A percentile compares a stretch with the other conserved stretches of the same genome.
Conservation (phyloP, 202 grass and related monocot genomes). For the Bolboschoenoplectus hybrid region DNA sequence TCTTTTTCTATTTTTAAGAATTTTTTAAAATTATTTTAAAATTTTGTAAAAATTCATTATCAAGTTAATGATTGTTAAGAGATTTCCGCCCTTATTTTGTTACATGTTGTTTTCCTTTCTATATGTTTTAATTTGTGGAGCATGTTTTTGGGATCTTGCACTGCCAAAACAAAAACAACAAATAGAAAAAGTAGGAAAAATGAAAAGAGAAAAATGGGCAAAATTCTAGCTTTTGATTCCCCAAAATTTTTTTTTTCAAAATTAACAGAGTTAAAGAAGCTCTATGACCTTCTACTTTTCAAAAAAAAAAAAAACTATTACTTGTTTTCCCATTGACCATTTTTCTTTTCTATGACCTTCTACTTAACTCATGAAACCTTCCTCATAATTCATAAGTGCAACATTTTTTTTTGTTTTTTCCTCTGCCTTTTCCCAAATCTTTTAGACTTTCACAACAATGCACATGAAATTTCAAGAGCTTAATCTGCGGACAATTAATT, state of each 20-base stretch:
- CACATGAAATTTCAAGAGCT: not conserved
- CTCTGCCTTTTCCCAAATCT: not conserved
- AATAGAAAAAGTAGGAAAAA: not conserved
- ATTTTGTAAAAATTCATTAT: too few relatives aligned
- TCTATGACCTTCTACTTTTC: not conserved
- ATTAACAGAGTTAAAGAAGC: too few relatives aligned
- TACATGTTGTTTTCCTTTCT: not conserved
- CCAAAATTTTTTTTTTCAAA: not conserved
- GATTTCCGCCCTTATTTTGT: too few relatives aligned
- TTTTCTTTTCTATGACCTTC: not conserved
- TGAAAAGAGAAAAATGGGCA: not conserved
- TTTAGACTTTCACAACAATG: not conserved
- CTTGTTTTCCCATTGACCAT: not conserved
- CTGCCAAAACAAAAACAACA: not conserved
- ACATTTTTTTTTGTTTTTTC: not conserved
- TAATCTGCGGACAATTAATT: not conserved
- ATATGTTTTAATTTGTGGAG: not conserved
- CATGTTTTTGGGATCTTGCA: not conserved
- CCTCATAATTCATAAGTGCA: not conserved
- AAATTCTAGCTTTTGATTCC: not conserved
- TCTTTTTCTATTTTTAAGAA: too few relatives aligned
- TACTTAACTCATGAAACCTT: slow-evolving; percentile 8
- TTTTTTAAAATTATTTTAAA: too few relatives aligned
- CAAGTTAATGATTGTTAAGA: too few relatives aligned
- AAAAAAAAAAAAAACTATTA: not conserved